A percentile compares a stretch with the other conserved stretches of the same genome.
These are phyloP conservation scores for Mycotypha africana DNA, from an alignment of 371 early-diverging fungal genomes.

Conservation along the genomic window DNA sequence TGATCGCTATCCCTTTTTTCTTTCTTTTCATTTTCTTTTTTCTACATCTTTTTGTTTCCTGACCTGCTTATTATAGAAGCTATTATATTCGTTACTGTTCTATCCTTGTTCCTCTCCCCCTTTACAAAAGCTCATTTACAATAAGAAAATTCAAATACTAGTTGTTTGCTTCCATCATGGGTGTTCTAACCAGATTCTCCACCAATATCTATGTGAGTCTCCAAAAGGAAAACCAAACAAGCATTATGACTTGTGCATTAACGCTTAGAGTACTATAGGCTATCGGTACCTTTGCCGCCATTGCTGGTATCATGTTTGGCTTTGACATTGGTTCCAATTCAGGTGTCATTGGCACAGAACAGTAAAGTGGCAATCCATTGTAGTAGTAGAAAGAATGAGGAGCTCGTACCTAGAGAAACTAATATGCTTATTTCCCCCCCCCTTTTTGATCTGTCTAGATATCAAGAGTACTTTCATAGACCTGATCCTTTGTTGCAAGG, in stretches of 20 bases:
- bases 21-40: background rate
- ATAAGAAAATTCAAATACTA: background rate
- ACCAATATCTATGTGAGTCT: slow-evolving; percentile 33
- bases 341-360: slow-evolving; percentile 49
- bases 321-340: slow-evolving; percentile 58
- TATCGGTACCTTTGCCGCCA: slow-evolving; percentile 50
- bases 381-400: background rate
- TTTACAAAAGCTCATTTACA: no score
- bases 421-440: no score
- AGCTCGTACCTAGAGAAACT: no score
- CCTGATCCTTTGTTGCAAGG: slow-evolving; percentile 48
- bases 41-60: background rate
- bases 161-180: background rate
- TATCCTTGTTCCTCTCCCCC: no score
- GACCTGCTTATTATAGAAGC: background rate
- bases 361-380: slow-evolving; percentile 29
- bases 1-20: no score
- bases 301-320: slow-evolving; percentile 60
- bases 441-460: slow-evolving; percentile 22
- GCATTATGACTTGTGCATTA: no score
- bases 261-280: no score
- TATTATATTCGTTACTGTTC: no score
- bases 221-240: background rate
- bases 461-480: slow-evolving; percentile 48
- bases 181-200: slow-evolving; percentile 14